These are phyloP conservation scores for Mytilinidion resinicola DNA, from an alignment of 495 filamentous ascomycete species.

Conservation along the genomic window DNA sequence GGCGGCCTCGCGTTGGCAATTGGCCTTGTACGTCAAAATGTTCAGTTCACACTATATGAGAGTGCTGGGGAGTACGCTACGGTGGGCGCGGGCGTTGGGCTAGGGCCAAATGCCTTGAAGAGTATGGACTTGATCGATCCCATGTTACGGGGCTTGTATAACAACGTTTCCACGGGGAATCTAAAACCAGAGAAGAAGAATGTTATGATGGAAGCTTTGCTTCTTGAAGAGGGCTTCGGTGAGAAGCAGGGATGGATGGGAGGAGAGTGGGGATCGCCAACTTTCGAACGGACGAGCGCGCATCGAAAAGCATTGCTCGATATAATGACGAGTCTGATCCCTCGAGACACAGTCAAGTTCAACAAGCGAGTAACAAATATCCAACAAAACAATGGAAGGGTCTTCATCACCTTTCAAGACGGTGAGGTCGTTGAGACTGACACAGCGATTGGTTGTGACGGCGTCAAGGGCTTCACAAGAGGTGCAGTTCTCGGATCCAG, in stretches of 20 bases:
- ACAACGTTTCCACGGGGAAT: slow-evolving; percentile 14
- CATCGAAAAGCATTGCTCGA: slow-evolving; percentile 21
- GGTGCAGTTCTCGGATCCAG: slow-evolving; percentile 8
- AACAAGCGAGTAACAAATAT: slow-evolving; percentile 12
- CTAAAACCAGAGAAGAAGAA: slow-evolving; percentile 11
- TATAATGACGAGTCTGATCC: slow-evolving; percentile 18
- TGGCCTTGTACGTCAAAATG: slow-evolving; percentile 8
- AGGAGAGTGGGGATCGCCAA: slow-evolving; percentile 6
- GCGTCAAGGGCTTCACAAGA: slow-evolving; percentile 19
- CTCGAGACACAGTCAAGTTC: slow-evolving; percentile 6
- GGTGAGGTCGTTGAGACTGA: slow-evolving; percentile 7
- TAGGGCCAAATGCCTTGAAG: slow-evolving; percentile 16
- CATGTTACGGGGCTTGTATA: slow-evolving; percentile 9
- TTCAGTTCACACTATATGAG: slow-evolving; percentile 22
- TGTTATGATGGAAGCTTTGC: slow-evolving; percentile 21
- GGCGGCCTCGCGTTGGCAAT: slow-evolving; percentile 20
- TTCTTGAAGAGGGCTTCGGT: slow-evolving; percentile 15
- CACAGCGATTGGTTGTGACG: slow-evolving; percentile 16
- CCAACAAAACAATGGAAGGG: slow-evolving; percentile 4
- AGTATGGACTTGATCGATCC: slow-evolving; percentile 17
- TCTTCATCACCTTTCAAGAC: slow-evolving; percentile 15
- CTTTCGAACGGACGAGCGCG: slow-evolving; percentile 9
- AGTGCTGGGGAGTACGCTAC: slow-evolving; percentile 6
- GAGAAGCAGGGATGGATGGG: slow-evolving; percentile 12
- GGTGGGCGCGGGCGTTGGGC: slow-evolving; percentile 18